Evolutionary conservation across 352 stramenopile genomes (phyloP).

Genomic region (Pythium grandisporangium): DNA sequence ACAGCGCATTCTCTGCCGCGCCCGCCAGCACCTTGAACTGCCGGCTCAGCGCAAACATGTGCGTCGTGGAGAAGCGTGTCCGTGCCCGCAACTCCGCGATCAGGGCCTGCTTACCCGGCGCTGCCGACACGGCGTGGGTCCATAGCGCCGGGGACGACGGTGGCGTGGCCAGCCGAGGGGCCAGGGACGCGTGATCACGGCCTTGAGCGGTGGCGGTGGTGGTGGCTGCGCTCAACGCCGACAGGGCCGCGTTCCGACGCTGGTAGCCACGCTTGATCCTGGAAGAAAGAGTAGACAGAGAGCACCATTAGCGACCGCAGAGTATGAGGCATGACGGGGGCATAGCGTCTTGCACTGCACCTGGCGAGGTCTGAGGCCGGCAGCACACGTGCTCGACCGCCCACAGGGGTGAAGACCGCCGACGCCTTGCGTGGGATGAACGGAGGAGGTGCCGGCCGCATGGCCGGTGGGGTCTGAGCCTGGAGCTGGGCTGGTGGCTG

Average conservation of each 20-base stretch:
- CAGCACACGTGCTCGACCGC: constrained; percentile 21
- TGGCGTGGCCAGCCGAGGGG: too few species aligned
- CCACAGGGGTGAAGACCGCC: constrained; percentile 15
- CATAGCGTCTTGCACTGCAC: too few species aligned
- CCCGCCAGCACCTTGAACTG: constrained; percentile 38
- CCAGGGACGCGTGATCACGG: too few species aligned
- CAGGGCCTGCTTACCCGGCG: constrained; percentile 27
- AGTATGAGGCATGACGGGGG: neutral
- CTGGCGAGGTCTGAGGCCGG: constrained; percentile 17
- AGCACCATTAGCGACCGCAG: neutral
- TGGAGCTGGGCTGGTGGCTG: too few species aligned
- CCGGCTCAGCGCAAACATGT: constrained; percentile 43
- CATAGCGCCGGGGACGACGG: too few species aligned
- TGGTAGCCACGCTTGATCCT: constrained; percentile 16
- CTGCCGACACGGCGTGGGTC: neutral
- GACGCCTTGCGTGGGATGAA: neutral
- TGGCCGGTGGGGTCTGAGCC: too few species aligned
- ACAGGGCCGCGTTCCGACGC: constrained; percentile 8
- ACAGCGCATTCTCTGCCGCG: constrained; percentile 21
- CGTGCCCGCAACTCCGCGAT: constrained; percentile 28
- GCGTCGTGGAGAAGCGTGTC: constrained; percentile 28
- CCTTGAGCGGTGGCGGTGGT: neutral
- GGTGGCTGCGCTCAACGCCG: neutral
- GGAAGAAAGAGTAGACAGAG: neutral
- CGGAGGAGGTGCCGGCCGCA: too few species aligned